Conservation (phyloP, 805 yeast genomes). For the Myxozyma vanderwaltii region DNA sequence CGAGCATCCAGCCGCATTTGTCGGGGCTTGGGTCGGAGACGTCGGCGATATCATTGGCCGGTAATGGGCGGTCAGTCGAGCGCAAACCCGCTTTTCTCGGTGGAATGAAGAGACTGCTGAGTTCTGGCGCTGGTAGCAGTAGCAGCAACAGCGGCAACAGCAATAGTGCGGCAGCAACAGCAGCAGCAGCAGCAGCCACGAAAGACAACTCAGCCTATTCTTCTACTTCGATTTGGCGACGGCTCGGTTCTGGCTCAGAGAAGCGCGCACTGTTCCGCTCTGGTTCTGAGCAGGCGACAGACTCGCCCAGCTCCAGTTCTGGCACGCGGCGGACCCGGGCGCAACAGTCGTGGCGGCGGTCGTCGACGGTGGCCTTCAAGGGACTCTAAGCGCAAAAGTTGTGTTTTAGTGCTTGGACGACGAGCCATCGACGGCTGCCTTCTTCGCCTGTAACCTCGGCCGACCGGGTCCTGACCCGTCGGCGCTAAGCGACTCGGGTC, state of each 20-base stretch:
- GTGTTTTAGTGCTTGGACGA: no score
- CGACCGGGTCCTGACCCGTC: constrained; percentile 6
- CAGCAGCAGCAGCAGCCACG: not conserved
- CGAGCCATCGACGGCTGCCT: no score
- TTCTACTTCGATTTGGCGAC: not conserved
- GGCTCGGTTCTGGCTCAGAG: constrained; percentile 10
- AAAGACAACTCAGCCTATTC: not conserved
- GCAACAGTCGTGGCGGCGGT: constrained; percentile 17
- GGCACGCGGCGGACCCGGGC: constrained; percentile 14
- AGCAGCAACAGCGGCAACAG: not conserved
- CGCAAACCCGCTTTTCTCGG: constrained; percentile 11
- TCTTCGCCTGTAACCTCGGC: not conserved
- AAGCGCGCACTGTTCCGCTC: constrained; percentile 1
- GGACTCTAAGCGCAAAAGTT: no score
- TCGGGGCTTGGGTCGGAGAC: constrained; percentile 4
- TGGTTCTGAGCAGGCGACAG: constrained; percentile 8
- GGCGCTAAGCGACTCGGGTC: constrained; percentile 14
- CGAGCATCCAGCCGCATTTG: not conserved
- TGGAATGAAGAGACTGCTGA: constrained; percentile 2
- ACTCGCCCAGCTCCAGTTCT: constrained; percentile 5
- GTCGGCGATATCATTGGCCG: constrained; percentile 11
- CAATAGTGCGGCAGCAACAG: not conserved
- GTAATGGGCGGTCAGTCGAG: not conserved
- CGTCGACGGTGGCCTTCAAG: constrained; percentile 29
- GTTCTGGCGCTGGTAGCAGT: not conserved